Evolutionary conservation across 108 stramenopile genomes (phyloP), one percentile per base, ranked within the genome.

Genomic region (Aureococcus anophagefferens): DNA sequence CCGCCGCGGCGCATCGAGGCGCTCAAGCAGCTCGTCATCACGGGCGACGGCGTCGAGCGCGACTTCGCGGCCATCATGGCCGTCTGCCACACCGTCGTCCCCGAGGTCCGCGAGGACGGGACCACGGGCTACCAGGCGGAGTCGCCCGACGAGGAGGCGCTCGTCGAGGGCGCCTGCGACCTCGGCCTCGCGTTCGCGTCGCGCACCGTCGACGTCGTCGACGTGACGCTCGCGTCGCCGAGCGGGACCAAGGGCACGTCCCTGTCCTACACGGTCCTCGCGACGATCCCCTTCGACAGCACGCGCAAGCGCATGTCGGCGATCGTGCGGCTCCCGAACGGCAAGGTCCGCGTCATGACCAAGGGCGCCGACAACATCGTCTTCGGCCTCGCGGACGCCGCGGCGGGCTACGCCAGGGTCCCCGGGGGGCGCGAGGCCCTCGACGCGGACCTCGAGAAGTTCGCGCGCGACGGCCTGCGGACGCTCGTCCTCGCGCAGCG

Each of bases 221-320:
- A 65, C 16, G 46, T 65, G 40, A 21, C 44, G 5, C 68, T 64
- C 16, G 29, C 29, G 46, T n/a, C n/a, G n/a, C n/a, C n/a, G n/a
- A n/a, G n/a, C n/a, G n/a, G n/a, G n/a, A n/a, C n/a, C n/a, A n/a
- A n/a, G n/a, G 37, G 37, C 7, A 1, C 4, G 3, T 18, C 21
- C 7, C 32, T n/a, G 59, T 31, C 18, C 33, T 63, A 59, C 67
- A 63, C 17, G 30, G 63, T 77, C 51, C 51, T 35, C 33, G 64
- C 72, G 63, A 36, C 35, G 21, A 69, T 70, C 65, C 62, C 79
- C 32, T 76, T 76, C 72, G 65, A 70, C 70, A 62, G 46, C 44
- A 79, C 81, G 33, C 81, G 85, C 16, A 87, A 87, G 81, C 81
- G 86, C 46, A 87, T 87, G 86, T 80, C 79, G 30, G 77, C 85